A percentile compares a stretch with the other conserved stretches of the same genome.
phyloP scores from a whole-genome alignment of 305 asterid genomes.

The Fraxinus albicans region DNA sequence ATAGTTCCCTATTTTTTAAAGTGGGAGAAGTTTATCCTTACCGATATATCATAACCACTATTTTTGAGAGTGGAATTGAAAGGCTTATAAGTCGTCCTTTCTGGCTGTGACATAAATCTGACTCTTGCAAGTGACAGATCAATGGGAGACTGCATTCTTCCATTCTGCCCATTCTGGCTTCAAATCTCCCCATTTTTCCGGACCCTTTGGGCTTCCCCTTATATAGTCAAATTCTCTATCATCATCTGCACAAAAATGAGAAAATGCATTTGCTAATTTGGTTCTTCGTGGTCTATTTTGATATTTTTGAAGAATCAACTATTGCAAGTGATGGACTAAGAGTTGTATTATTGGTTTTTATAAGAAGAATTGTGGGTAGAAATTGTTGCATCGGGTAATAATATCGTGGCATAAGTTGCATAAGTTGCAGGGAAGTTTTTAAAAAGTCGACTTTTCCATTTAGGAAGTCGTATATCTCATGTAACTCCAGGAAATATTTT shows the following conservation, averaged over 20 bases:
- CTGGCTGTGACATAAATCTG: constrained; percentile 27
- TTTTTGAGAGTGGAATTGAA: constrained; percentile 52
- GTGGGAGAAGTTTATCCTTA: neutral
- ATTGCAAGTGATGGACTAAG: neutral
- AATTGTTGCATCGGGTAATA: neutral
- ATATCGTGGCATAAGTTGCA: neutral
- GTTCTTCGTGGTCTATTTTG: constrained; percentile 19
- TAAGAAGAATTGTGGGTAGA: no score
- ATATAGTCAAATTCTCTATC: neutral
- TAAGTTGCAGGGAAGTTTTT: neutral
- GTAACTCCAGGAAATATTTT: neutral
- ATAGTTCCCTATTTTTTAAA: constrained; percentile 8
- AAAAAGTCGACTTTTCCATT: neutral
- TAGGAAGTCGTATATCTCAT: neutral
- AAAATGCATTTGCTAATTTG: neutral
- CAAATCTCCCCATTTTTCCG: constrained; percentile 47
- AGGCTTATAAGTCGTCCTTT: constrained; percentile 33
- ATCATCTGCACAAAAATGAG: neutral
- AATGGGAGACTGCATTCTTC: constrained; percentile 59
- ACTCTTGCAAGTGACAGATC: constrained; percentile 50
- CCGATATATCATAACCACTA: constrained; percentile 69
- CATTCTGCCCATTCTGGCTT: constrained; percentile 60
- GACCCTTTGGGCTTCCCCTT: neutral
- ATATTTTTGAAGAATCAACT: neutral
- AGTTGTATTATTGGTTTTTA: neutral